Evolutionary conservation across 345 rosid species (phyloP).

Genomic region (Populus euphratica): DNA sequence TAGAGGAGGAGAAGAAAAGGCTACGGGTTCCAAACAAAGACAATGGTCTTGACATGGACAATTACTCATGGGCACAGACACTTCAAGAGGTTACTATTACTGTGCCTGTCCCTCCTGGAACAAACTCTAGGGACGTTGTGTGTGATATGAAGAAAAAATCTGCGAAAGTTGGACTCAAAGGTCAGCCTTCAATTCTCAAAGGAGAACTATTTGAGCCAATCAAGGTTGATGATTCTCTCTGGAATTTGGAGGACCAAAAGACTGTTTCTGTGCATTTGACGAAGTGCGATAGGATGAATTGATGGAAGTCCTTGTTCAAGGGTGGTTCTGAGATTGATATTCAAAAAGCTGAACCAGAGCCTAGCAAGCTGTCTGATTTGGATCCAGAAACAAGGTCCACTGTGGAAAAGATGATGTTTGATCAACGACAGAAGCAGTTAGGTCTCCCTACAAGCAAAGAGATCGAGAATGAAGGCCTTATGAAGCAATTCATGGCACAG

Average conservation of each 20-base stretch:
- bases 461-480: constrained; percentile 18
- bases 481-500: constrained; percentile 26
- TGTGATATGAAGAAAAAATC: constrained; percentile 28
- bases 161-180: constrained; percentile 23
- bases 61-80: constrained; percentile 29
- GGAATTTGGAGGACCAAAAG: constrained; percentile 32
- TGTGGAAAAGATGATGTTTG: constrained; percentile 34
- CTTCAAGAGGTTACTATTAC: constrained; percentile 25
- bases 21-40: constrained; percentile 21
- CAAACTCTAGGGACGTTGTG: constrained; percentile 17
- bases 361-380: constrained; percentile 25
- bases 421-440: constrained; percentile 27
- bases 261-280: constrained; percentile 23
- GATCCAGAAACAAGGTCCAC: constrained; percentile 19
- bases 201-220: constrained; percentile 26
- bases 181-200: constrained; percentile 16
- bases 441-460: constrained; percentile 29
- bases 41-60: constrained; percentile 35
- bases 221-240: constrained; percentile 12
- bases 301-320: constrained; percentile 34
- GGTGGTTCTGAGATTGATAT: constrained; percentile 25
- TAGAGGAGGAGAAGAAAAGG: not conserved
- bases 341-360: constrained; percentile 30
- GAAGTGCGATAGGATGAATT: constrained; percentile 12
- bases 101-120: constrained; percentile 26